Base-by-base conservation (phyloP, 495 filamentous ascomycete species). In the Penicillium turbatum region DNA sequence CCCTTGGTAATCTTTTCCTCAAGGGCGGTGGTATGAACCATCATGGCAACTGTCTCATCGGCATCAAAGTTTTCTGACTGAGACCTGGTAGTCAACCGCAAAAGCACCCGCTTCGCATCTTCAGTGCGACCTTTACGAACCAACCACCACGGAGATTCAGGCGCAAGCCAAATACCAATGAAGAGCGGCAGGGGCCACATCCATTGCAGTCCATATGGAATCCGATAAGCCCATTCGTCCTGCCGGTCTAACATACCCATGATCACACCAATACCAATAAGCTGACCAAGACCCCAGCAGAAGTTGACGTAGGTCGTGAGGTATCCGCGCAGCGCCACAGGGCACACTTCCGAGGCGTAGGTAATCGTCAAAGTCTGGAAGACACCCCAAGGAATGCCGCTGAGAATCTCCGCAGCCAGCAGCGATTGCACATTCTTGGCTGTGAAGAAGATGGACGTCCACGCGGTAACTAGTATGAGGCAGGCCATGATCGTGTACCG, bases 101-200 rank as follows among this genome's bases (percentile, higher is more conserved):
- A 73, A 27, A 93, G 72, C 6, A 86, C 73, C 11, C 72, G 69
- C 64, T 88, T 89, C 5, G 89, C 89, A 32, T 87, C 79, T 11
- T 86, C 80, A 13, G 81, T 74, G 29, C 77, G 79, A 5, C 85
- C 87, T 59, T 80, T 85, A 8, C 88, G 81, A 43, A 92, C 86
- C 16, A 90, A 78, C 88, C 88, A 92, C 87, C 86, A 92, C 0
- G 89, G 89, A 1, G 79, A 84, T 66, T 93, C 89, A 3, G 89
- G 89, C 0, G 86, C 86, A 19, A 88, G 79, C 44, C 72, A 76
- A 51, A 89, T 84, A 21, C 84, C 86, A 53, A 89, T 74, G 49
- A 87, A 80, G 6, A 93, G 75, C 3, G 88, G 88, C 5, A 86
- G 62, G 0, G 88, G 87, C 86, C 87, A 93, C 79, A 93, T 86